Evolutionary conservation across 2,329 filamentous ascomycete genomes (phyloP), one percentile per base, ranked within the genome.

Genomic region (Mycosphaerelloides madeirae): DNA sequence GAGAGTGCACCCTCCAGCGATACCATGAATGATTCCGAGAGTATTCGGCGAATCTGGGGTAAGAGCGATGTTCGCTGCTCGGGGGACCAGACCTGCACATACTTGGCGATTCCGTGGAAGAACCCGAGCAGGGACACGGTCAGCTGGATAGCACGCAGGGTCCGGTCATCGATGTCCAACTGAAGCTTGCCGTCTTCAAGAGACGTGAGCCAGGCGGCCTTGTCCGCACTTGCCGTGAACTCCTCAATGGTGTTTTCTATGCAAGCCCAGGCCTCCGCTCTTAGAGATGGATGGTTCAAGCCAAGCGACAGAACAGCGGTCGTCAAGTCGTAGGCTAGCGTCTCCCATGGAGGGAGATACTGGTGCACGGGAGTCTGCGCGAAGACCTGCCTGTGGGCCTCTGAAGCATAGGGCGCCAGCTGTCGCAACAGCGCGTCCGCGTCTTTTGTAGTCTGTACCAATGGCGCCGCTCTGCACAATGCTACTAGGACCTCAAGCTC

Each of bases 401-500:
- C 87, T 55, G 89, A 80, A 11, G 97, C 78, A 65, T 97, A 97
- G 4, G 84, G 85, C 6, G 83, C 78, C 31, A 98, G 72, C 56
- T 95, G 89, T 28, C 77, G 74, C n/a, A 83, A 79, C 31, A 98
- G 79, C 58, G 81, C 84, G 58, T 86, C 80, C 20, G 89, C 90
- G 61, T 85, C 84, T 49, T 87, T 80, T 32, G 72, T 67, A 35
- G 80, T 82, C 41, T 82, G 76, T 19, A 97, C 76, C 18, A 81
- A 77, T 3, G 88, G 84, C 3, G 90, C 87, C 41, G 91, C 87
- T 69, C 90, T 91, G 73, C 91, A 97, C 19, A 98, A 76, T 33
- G 93, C 88, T 19, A 97, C 71, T 19, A 98, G 77, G 41, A 95
- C 86, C 66, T 98, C 91, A 56, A 95, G 84, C 73, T 98, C 94